Conservation (phyloP, 371 early-diverging fungal genomes). For the Batrachochytrium dendrobatidis region DNA sequence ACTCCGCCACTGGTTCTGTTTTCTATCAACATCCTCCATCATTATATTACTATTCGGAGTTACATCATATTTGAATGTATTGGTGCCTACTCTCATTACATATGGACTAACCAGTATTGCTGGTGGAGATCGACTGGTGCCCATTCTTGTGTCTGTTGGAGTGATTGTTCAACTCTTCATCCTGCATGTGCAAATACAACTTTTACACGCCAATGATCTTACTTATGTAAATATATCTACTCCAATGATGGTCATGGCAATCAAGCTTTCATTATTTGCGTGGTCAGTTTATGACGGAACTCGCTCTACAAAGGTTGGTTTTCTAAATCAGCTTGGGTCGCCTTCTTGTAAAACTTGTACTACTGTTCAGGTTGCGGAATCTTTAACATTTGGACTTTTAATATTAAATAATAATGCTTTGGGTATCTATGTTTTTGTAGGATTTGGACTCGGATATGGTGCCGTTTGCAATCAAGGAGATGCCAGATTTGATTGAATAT, state of each 20-base stretch:
- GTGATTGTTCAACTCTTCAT: slow-evolving; percentile 72
- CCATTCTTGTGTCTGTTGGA: slow-evolving; percentile 59
- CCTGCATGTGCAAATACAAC: slow-evolving; percentile 57
- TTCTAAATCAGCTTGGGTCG: too few species aligned
- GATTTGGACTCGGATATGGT: slow-evolving; percentile 53
- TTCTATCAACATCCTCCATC: slow-evolving; percentile 51
- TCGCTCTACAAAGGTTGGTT: too few species aligned
- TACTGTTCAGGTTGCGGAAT: not conserved
- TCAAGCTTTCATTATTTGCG: too few species aligned
- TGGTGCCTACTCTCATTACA: slow-evolving; percentile 45
- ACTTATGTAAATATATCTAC: slow-evolving; percentile 5
- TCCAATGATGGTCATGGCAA: too few species aligned
- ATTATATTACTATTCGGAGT: slow-evolving; percentile 54
- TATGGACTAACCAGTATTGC: slow-evolving; percentile 48
- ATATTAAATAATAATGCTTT: not conserved
- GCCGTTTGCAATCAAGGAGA: slow-evolving; percentile 45
- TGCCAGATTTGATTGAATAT: slow-evolving; percentile 68
- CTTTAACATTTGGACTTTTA: not conserved
- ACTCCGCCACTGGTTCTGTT: slow-evolving; percentile 66
- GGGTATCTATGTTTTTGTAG: slow-evolving; percentile 11
- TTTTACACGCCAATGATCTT: slow-evolving; percentile 1
- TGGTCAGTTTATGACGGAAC: too few species aligned
- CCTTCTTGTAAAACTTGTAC: too few species aligned
- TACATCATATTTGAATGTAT: slow-evolving; percentile 59
- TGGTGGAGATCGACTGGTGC: slow-evolving; percentile 40